Evolutionary conservation across 352 stramenopile genomes (phyloP), one percentile per base, ranked within the genome.

Genomic region (Globisporangium takayamanum): DNA sequence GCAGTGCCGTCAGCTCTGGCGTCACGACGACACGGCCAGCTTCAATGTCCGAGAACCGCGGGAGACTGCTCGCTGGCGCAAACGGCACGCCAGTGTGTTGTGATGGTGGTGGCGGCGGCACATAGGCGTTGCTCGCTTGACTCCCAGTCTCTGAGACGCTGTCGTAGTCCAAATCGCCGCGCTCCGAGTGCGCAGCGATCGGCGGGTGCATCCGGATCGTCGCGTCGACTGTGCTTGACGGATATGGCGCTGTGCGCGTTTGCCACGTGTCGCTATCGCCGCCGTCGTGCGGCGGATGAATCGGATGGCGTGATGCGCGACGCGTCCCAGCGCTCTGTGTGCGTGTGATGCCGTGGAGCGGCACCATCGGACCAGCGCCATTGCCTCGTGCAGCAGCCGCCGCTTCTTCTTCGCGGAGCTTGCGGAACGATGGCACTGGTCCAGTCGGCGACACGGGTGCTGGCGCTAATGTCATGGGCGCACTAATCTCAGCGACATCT

Each of bases 391-490:
- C 59, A 49, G 57, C 41, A 20, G 41, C 41, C 1, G 18, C 50
- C 1, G 50, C 50, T 22, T 36, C 69, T 20, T 74, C 76, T 60
- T 88, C 74, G 4, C 79, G 75, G 22, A 88, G 57, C 39, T 74
- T 67, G 8, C 78, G 76, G 48, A 88, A 89, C 6, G 80, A 90
- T 15, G 79, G 81, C 20, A 93, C 66, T 5, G 37, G 26, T 11
- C 39, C 60, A 14, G 70, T 16, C 44, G 44, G 20, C 44, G 44
- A 22, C 44, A 14, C 18, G 5, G 41, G 41, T 14, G 41, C 41
- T 47, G 41, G 41, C 41, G 41, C 41, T 20, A 20, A 14, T 14
- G 41, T 18, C 18, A 22, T 6, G 2, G 33, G 33, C 33, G 7
- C 33, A 48, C 44, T 48, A 5, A 5, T 20, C 16, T 48, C 44